phyloP scores from a whole-genome alignment of 176 grass and related monocot genomes.

The Typha latifolia region DNA sequence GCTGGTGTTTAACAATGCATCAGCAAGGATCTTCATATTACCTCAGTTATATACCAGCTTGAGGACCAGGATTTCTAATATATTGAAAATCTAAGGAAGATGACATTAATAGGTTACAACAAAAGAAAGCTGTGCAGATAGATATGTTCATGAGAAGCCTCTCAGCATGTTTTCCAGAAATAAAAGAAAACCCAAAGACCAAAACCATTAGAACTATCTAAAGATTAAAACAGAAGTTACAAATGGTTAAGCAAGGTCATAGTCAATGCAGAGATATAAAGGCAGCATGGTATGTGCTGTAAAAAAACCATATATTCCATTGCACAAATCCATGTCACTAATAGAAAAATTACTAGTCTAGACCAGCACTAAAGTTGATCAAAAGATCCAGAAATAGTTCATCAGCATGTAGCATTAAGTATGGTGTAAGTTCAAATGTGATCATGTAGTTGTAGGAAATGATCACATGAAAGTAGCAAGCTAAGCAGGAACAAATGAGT shows the following conservation, averaged over 20 bases:
- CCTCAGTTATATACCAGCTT: too few relatives aligned
- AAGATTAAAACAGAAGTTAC: neutral
- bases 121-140: too few relatives aligned
- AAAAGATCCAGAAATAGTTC: neutral
- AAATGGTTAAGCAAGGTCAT: too few relatives aligned
- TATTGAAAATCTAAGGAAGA: too few relatives aligned
- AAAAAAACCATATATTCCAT: neutral
- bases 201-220: neutral
- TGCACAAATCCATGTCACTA: neutral
- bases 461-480: too few relatives aligned
- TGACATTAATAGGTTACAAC: too few relatives aligned
- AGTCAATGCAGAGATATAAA: neutral
- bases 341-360: neutral
- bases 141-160: too few relatives aligned
- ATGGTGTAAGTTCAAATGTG: neutral
- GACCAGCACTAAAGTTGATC: neutral
- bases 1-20: too few relatives aligned
- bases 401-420: neutral
- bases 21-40: too few relatives aligned
- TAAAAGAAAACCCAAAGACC: neutral
- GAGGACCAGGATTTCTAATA: too few relatives aligned
- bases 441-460: neutral
- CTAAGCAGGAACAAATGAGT: too few relatives aligned
- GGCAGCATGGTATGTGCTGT: neutral
- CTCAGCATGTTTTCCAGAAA: neutral